Base-by-base conservation (phyloP, 2,329 filamentous ascomycete species). In the Exophiala aquamarina region DNA sequence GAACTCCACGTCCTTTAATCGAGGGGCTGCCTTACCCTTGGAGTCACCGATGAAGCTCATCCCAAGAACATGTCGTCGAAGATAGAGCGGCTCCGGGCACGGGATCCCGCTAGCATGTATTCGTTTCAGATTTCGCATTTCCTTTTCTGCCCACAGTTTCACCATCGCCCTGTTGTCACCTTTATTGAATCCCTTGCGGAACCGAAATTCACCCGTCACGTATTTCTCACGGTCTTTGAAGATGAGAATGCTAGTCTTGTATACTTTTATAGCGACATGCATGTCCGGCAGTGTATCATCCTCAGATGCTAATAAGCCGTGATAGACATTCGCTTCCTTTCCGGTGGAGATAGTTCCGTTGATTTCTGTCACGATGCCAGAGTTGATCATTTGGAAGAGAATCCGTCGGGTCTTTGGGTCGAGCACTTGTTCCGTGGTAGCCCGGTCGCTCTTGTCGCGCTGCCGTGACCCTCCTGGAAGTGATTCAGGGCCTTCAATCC, bases 171-270 rank as follows among this genome's bases (percentile, higher is more conserved):
- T 82, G 72, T 90, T 95, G 70, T 90, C 95, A 57, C 87, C 87
- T 75, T 96, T 97, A 71, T 92, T 93, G 65, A 92, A 93, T 40
- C 92, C 92, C 52, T 83, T 79, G 59, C 89, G 82, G 75, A 98
- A 98, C 18, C 93, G 79, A 70, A 91, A 90, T 70, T 98, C 93
- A 57, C 93, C 93, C 1, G 86, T 87, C 54, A 98, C 93, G 69
- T 98, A 98, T 62, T 90, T 86, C 70, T 96, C 91, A 49, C 93
- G 82, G 70, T 98, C 93, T 72, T 97, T 97, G 82, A 98, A 98
- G 18, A 94, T 90, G 23, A 98, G 74, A 56, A 98, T 98, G 44
- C 88, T 87, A 6, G 93, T 98, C 78, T 98, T 98, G 81, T 98
- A 98, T 41, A 98, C 89, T 72, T 98, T 98, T 75, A 97, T 90